Base-by-base conservation (phyloP, 192 early-diverging fungal species). In the Chytriomyces sp. region DNA sequence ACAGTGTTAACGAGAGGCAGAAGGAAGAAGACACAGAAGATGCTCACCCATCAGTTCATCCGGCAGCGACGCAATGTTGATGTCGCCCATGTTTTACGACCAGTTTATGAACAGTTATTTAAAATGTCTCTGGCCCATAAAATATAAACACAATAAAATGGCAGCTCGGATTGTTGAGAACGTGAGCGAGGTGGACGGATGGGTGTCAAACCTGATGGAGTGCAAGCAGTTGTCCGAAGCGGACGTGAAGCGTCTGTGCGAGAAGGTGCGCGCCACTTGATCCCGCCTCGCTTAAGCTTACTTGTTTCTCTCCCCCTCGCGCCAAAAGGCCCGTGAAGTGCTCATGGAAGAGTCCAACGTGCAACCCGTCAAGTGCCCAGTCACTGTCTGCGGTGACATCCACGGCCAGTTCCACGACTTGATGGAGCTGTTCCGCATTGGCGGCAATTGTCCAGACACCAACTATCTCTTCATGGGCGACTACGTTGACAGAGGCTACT, bases 381-480 rank as follows among this genome's bases (percentile, higher is more conserved):
- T 98, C 26, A 98, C 97, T 0, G 94, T 98, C 50, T 98, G 97
- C 83, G 97, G 97, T 67, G 97, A 98, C 79, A 98, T 98, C 79
- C 97, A 98, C 83, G 97, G 97, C 50, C 97, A 98, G 79, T 98
- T 98, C 81, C 92, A 96, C 83, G 97, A 98, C 83, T 84, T 98
- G 45, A 94, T 93, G 83, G 93, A 98, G 79, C 91, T 98, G 45
- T 96, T 98, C 79, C 83, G 86, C 72, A 94, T 96, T 67, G 96
- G 96, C 78, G 96, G 95, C 67, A 94, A 96, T 78, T 95, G 91
- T 68, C 97, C 97, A 5, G 94, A 96, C 73, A 98, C 97, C 53
- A 98, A 97, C 84, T 98, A 98, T 77, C 85, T 98, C 69, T 98
- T 98, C 81, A 95, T 98, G 93, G 97, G 94, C 82, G 96, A 97